phyloP scores from a whole-genome alignment of 1,139 yeast species.

The Lodderomyces theae region DNA sequence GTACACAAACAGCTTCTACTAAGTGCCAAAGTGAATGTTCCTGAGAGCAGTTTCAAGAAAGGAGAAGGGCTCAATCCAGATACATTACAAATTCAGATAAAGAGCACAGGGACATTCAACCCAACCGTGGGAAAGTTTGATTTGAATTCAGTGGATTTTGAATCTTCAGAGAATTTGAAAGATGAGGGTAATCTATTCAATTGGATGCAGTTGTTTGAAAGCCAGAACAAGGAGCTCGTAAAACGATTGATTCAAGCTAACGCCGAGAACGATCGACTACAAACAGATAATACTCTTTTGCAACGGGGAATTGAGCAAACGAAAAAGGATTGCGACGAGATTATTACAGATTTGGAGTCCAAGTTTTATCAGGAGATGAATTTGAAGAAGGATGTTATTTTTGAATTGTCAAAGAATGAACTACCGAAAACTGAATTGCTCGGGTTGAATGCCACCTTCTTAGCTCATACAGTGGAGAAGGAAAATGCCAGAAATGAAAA shows the following conservation, averaged over 20 bases:
- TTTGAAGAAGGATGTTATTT: slow-evolving; percentile 36
- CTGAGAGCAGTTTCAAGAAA: slow-evolving; percentile 9
- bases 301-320: slow-evolving; percentile 19
- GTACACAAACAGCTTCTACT: slow-evolving; percentile 9
- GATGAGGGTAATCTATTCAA: slow-evolving; percentile 21
- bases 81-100: slow-evolving; percentile 20
- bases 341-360: slow-evolving; percentile 33
- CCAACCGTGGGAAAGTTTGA: slow-evolving; percentile 25
- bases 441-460: slow-evolving; percentile 12
- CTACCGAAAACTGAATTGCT: slow-evolving; percentile 8
- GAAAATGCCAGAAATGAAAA: background rate
- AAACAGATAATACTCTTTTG: slow-evolving; percentile 15
- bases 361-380: slow-evolving; percentile 37
- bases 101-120: slow-evolving; percentile 24
- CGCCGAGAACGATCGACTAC: slow-evolving; percentile 10
- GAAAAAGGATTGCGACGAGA: slow-evolving; percentile 24
- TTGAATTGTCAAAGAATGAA: slow-evolving; percentile 21
- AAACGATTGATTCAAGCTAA: slow-evolving; percentile 7
- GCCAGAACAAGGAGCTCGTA: slow-evolving; percentile 17
- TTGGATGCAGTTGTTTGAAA: slow-evolving; percentile 26
- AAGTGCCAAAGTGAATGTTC: slow-evolving; percentile 11
- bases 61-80: slow-evolving; percentile 9
- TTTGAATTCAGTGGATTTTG: slow-evolving; percentile 18
- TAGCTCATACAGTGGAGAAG: background rate
- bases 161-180: slow-evolving; percentile 13